Evolutionary conservation across 192 early-diverging fungal genomes (phyloP), one percentile per base, ranked within the genome.

Genomic region (Podila horticola): DNA sequence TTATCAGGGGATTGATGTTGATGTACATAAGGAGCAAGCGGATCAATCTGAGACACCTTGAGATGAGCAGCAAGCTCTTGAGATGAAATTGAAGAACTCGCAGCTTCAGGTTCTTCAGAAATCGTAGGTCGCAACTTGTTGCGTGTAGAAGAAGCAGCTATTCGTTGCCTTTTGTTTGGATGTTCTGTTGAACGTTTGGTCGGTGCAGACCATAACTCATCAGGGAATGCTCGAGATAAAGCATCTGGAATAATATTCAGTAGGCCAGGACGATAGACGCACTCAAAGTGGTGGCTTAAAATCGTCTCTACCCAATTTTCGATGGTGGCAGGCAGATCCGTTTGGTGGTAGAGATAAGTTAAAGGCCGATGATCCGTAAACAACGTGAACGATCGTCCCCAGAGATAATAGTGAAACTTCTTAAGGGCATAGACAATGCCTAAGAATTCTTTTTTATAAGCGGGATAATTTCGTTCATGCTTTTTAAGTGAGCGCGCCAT

Each of bases 281-380:
- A 64, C 11, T 48, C 29, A 22, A 85, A 82, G 26, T 62, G 61
- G 45, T 74, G 76, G 0, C 71, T 55, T 0, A 85, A 55, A 0
- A 85, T 30, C 5, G 71, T 82, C n/a, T 85, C 74, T 17, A 59
- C n/a, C 84, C 84, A 85, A 7, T 69, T 45, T 4, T 64, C 59
- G 31, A 85, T 72, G 61, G 71, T 76, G 24, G 33, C 22, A 4
- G 61, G 36, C 1, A 75, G 31, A 5, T 50, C 48, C 7, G 48
- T 30, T 55, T 83, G 82, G 20, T 65, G 66, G 38, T 72, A 59
- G 15, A 84, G 29, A 38, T 55, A 72, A 11, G 65, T 69, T 10
- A 82, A 49, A 9, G 68, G 70, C 19, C 41, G 36, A 67, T 84
- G 79, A 49, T 86, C 77, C 0, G 77, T 77, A 41, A 64, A 83